phyloP scores from a whole-genome alignment of 1,284 basidiomycete genomes.

The Hemileia vastatrix region DNA sequence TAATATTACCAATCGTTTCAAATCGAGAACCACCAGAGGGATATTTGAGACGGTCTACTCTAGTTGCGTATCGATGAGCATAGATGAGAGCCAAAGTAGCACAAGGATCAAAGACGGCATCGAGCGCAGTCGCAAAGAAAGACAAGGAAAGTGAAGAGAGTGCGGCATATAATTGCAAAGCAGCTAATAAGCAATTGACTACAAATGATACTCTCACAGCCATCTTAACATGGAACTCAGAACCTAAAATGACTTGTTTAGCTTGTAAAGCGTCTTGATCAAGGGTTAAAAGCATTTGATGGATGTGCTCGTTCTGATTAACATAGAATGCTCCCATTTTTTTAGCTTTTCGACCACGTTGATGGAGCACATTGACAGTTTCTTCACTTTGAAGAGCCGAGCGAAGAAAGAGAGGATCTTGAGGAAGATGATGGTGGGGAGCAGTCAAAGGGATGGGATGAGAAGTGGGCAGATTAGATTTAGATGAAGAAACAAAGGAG shows the following conservation, averaged over 20 bases:
- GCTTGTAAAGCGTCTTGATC: conserved; percentile 17
- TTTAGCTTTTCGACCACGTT: conserved; percentile 5
- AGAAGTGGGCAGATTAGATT: too few species aligned
- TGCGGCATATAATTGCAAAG: conserved; percentile 23
- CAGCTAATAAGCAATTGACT: conserved; percentile 21
- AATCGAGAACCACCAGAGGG: conserved; percentile 81
- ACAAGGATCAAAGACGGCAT: conserved; percentile 24
- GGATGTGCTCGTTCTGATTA: conserved; percentile 16
- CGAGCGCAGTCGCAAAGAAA: conserved; percentile 24
- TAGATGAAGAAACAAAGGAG: too few species aligned
- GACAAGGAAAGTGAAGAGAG: conserved; percentile 24
- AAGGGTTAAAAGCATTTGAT: too few species aligned
- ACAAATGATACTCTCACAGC: conserved; percentile 15
- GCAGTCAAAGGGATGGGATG: too few species aligned
- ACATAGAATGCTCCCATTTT: conserved; percentile 11
- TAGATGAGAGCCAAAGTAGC: conserved; percentile 22
- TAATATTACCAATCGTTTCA: conserved; percentile 57
- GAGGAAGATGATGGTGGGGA: too few species aligned
- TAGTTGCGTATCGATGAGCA: conserved; percentile 15
- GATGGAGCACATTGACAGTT: not conserved
- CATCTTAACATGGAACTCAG: conserved; percentile 3
- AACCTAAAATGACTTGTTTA: not conserved
- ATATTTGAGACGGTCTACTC: conserved; percentile 54
- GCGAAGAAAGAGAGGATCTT: conserved; percentile 8
- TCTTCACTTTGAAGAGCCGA: not conserved